Evolutionary conservation across 208 protist species (phyloP).

Genomic region (Trypanosomatidae sp.): DNA sequence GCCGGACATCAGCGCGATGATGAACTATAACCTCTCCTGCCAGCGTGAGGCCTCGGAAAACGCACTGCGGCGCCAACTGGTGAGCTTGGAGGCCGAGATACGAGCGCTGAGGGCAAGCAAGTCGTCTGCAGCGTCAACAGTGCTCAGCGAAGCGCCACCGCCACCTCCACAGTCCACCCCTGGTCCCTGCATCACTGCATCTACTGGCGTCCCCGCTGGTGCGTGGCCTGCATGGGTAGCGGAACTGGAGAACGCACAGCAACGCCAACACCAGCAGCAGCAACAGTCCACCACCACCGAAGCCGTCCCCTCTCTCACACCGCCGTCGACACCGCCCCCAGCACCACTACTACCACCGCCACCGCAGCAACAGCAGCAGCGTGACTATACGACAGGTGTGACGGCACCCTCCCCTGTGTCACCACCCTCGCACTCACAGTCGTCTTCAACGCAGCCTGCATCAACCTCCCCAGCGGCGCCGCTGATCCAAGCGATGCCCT

Average conservation of each 20-base stretch:
- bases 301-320: background rate
- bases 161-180: background rate
- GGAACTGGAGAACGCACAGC: slow-evolving; percentile 28
- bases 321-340: slow-evolving; percentile 6
- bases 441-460: background rate
- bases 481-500: background rate
- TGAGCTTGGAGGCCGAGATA: slow-evolving; percentile 61
- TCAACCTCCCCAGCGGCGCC: background rate
- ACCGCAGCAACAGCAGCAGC: background rate
- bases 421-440: background rate
- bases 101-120: slow-evolving; percentile 29
- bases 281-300: background rate
- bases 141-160: background rate
- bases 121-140: slow-evolving; percentile 1
- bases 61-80: slow-evolving; percentile 62
- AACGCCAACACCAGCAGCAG: slow-evolving; percentile 20
- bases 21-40: slow-evolving; percentile 71
- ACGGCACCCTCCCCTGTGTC: background rate
- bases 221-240: slow-evolving; percentile 14
- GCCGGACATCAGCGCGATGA: slow-evolving; percentile 68
- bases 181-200: background rate
- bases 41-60: slow-evolving; percentile 66
- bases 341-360: background rate
- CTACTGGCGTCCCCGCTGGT: background rate
- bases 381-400: background rate